These are phyloP conservation scores for Emmonsia crescens DNA, from an alignment of 2,329 filamentous ascomycete genomes.

Conservation along the genomic window DNA sequence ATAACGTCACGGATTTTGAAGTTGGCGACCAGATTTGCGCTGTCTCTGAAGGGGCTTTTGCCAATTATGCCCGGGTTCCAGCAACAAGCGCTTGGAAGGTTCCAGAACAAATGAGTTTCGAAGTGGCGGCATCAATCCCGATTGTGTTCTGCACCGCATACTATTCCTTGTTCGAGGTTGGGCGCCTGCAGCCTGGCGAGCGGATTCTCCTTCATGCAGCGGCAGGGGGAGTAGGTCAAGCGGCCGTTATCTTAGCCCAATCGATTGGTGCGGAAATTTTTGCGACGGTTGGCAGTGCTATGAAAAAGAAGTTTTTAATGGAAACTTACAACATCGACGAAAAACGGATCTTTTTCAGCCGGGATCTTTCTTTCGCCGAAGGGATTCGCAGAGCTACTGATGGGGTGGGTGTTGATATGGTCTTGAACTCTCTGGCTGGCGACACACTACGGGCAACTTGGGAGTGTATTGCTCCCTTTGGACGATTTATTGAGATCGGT, in stretches of 20 bases:
- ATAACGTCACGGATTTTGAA: slow-evolving; percentile 5
- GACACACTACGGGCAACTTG: slow-evolving; percentile 9
- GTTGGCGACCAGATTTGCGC: slow-evolving; percentile 10
- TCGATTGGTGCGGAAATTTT: slow-evolving; percentile 12
- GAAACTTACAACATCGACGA: slow-evolving; percentile 6
- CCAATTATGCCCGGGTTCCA: slow-evolving; percentile 1
- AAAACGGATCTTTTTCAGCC: slow-evolving; percentile 7
- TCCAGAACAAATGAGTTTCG: slow-evolving; percentile 12
- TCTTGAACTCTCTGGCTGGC: slow-evolving; percentile 12
- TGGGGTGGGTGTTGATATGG: slow-evolving; percentile 11
- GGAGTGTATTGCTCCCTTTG: slow-evolving; percentile 11
- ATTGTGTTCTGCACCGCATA: slow-evolving; percentile 13
- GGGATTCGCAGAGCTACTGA: background rate
- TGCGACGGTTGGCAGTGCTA: slow-evolving; percentile 9
- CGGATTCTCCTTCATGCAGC: slow-evolving; percentile 14
- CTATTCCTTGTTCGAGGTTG: slow-evolving; percentile 10
- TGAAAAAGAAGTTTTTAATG: slow-evolving; percentile 7
- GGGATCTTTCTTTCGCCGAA: slow-evolving; percentile 3
- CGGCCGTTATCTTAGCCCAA: slow-evolving; percentile 14
- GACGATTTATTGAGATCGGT: slow-evolving; percentile 35
- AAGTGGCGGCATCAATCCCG: slow-evolving; percentile 12
- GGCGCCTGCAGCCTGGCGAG: slow-evolving; percentile 8
- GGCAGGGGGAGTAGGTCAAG: slow-evolving; percentile 12
- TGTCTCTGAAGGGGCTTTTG: slow-evolving; percentile 4
- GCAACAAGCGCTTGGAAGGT: slow-evolving; percentile 4